Base-by-base conservation (phyloP, 768 basidiomycete species). In the Mycena galericulata region DNA sequence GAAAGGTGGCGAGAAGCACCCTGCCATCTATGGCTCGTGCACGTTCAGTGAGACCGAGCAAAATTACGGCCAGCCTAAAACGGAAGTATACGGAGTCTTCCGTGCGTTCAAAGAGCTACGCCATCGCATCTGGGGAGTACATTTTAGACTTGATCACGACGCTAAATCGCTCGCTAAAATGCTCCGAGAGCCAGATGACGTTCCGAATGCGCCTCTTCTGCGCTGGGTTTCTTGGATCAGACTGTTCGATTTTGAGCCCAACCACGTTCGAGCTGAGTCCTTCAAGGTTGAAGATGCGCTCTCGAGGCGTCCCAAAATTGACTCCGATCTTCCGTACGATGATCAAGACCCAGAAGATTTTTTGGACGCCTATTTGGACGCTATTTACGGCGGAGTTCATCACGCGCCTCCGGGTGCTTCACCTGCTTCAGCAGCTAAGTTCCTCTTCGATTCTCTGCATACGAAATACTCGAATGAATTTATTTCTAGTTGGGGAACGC, bases 61-160 rank as follows among this genome's bases (percentile, higher is more conserved):
- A 1, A 62, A 74, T 3, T 85, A 82, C 60, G 80, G 79, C 0
- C 81, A 83, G 64, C 74, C 80, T 0, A 83, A 84, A 61, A 55
- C 79, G 0, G 80, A 83, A 62, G 73, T 84, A 0, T 85, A 80
- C 56, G 80, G 83, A 0, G 49, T 83, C 0, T 83, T 75, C 49
- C 55, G 79, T 0, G 76, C 79, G 0, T 40, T 84, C 24, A 76
- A 75, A 40, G 75, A 74, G 6, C 60, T 79, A 0, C 68, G 76
- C 3, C 72, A 80, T 47, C 62, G 76, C 3, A 54, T 81, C 4
- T 79, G 75, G 75, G 81, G 79, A 11, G 60, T 78, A 1, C 74
- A 74, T 59, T 78, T 82, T 45, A 45, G 72, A 2, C 26, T 82
- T 0, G 78, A 84, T 61, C 76, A 80, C 8, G 79, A 84, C 59